Conservation (phyloP, 495 filamentous ascomycete species). For the Neurospora tetraspora region DNA sequence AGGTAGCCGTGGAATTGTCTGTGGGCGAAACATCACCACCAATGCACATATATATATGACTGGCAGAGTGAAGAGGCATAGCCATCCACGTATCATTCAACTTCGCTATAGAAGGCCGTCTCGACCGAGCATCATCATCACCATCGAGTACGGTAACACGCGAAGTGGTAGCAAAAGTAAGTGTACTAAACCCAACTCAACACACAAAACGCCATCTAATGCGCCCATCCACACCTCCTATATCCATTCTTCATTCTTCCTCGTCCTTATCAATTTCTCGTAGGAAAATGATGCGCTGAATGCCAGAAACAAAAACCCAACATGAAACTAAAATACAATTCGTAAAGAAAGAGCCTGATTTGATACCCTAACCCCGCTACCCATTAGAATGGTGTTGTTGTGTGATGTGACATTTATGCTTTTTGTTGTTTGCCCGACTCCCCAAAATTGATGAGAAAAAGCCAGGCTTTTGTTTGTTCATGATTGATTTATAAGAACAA, state of each 20-base stretch:
- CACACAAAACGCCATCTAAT: conserved; percentile 1
- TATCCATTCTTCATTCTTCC: neutral
- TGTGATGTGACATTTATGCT: neutral
- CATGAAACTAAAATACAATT: neutral
- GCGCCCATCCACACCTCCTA: neutral
- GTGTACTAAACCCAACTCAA: neutral
- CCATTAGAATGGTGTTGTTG: neutral
- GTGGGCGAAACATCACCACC: neutral
- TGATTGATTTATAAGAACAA: neutral
- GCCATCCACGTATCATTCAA: neutral
- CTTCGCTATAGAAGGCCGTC: neutral
- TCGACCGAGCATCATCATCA: neutral
- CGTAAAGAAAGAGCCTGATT: neutral
- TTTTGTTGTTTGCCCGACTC: neutral
- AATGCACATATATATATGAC: neutral
- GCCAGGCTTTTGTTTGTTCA: neutral
- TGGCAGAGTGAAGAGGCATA: neutral
- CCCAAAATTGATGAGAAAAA: neutral
- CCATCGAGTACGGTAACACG: neutral
- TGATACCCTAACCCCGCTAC: neutral
- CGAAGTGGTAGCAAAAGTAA: neutral
- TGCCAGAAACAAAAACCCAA: neutral
- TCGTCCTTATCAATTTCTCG: neutral
- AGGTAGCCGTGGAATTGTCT: neutral
- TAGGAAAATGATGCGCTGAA: neutral